Evolutionary conservation across 495 filamentous ascomycete species (phyloP).

Genomic region (Tetracladium marchalianum): DNA sequence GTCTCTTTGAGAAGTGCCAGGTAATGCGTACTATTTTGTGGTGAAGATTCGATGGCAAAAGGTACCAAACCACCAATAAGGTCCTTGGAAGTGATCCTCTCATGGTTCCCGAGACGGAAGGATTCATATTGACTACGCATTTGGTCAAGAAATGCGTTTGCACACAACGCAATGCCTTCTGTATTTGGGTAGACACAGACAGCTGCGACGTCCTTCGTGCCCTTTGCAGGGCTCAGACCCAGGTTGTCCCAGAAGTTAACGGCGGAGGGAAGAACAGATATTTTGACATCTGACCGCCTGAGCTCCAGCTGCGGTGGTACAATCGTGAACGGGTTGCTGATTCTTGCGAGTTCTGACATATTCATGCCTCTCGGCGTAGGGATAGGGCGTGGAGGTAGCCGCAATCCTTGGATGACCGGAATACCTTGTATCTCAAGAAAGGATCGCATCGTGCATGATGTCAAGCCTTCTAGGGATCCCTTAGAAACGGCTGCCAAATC

Average conservation of each 20-base stretch:
- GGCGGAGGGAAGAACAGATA: constrained; percentile 72
- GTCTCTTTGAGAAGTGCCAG: constrained; percentile 24
- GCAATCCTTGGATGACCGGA: constrained; percentile 32
- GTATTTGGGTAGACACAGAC: constrained; percentile 69
- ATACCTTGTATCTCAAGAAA: constrained; percentile 44
- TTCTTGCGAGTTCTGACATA: constrained; percentile 22
- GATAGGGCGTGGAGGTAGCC: constrained; percentile 33
- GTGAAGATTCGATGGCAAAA: constrained; percentile 6
- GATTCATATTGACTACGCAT: constrained; percentile 68
- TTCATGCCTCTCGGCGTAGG: constrained; percentile 22
- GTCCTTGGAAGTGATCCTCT: constrained; percentile 39
- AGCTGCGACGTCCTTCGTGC: constrained; percentile 66
- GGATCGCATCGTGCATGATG: constrained; percentile 31
- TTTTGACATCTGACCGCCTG: constrained; percentile 58
- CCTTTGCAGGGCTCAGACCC: constrained; percentile 68
- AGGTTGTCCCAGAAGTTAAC: constrained; percentile 87
- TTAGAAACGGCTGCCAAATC: constrained; percentile 13
- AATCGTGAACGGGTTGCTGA: constrained; percentile 33
- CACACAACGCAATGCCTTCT: constrained; percentile 46
- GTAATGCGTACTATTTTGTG: constrained; percentile 7
- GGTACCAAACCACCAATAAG: constrained; percentile 38
- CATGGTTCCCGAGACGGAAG: constrained; percentile 66
- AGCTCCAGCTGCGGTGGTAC: constrained; percentile 60
- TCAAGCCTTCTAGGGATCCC: constrained; percentile 21
- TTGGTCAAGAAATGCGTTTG: constrained; percentile 60